phyloP scores from a whole-genome alignment of 225 moss, liverwort and hornwort genomes.

The Marchantia polymorpha region DNA sequence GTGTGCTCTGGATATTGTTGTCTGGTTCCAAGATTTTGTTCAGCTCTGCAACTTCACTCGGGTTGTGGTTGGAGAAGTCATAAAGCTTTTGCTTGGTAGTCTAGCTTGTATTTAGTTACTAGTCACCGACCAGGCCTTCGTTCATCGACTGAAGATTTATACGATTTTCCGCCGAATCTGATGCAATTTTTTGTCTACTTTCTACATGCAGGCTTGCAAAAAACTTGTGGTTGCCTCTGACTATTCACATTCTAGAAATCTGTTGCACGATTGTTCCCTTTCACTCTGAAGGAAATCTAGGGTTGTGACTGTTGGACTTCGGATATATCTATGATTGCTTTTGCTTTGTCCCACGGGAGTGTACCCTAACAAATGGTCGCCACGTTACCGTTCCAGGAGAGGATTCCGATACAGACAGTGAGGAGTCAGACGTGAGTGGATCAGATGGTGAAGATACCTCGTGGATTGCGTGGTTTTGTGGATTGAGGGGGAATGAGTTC shows the following conservation, averaged over 20 bases:
- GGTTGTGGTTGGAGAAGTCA: not conserved
- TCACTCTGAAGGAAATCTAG: not conserved
- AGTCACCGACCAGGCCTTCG: not conserved
- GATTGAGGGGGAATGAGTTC: conserved; percentile 94
- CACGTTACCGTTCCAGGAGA: conserved; percentile 27
- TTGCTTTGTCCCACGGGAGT: not conserved
- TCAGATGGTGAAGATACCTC: conserved; percentile 94
- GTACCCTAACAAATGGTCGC: not conserved
- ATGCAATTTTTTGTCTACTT: not conserved
- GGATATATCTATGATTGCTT: not conserved
- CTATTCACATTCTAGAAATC: not conserved
- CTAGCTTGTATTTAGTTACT: not conserved
- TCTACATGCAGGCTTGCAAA: not conserved
- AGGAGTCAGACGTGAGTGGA: conserved; percentile 93
- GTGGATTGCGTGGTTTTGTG: conserved; percentile 99
- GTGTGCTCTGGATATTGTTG: not conserved
- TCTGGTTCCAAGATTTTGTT: not conserved
- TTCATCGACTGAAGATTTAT: not conserved
- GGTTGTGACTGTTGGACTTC: not conserved
- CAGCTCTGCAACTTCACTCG: not conserved
- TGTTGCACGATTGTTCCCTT: not conserved
- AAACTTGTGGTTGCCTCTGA: not conserved
- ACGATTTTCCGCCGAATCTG: not conserved
- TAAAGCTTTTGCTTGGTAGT: not conserved
- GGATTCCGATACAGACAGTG: conserved; percentile 93